A percentile compares a stretch with the other conserved stretches of the same genome.
phyloP scores from a whole-genome alignment of 805 yeast species.

The Candida dajiaensis region DNA sequence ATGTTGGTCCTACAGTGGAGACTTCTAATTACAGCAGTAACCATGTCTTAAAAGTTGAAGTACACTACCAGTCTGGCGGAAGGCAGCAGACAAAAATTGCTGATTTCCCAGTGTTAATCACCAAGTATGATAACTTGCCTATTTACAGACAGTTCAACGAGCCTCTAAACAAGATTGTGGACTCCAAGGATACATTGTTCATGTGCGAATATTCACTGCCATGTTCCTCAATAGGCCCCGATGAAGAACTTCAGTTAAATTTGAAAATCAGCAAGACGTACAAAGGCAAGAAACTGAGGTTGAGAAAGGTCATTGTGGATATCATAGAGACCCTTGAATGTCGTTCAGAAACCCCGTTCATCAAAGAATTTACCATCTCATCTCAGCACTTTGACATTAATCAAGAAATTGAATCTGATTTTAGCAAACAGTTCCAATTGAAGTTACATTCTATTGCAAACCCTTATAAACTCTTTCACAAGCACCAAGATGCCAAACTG shows the following conservation, averaged over 20 bases:
- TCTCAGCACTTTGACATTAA: conserved; percentile 11
- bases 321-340: conserved; percentile 47
- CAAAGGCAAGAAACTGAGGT: conserved; percentile 21
- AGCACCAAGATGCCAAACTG: conserved; percentile 27
- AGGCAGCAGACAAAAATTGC: conserved; percentile 9
- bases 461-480: conserved; percentile 25
- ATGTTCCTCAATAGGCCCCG: conserved; percentile 52
- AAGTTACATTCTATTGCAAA: conserved; percentile 22
- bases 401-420: conserved; percentile 6
- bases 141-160: conserved; percentile 49
- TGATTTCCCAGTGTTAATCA: conserved; percentile 48
- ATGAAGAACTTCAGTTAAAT: conserved; percentile 38
- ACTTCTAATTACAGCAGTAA: conserved; percentile 38
- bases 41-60: conserved; percentile 37
- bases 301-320: conserved; percentile 42
- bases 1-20: conserved; percentile 47
- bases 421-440: conserved; percentile 24
- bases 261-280: conserved; percentile 33
- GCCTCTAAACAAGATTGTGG: conserved; percentile 37
- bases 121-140: conserved; percentile 52
- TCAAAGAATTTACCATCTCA: conserved; percentile 37
- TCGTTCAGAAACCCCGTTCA: conserved; percentile 31
- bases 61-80: conserved; percentile 12
- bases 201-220: conserved; percentile 42
- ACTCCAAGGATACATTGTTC: conserved; percentile 44